Conservation (phyloP, 1,139 yeast genomes). For the Candida mesenterica region DNA sequence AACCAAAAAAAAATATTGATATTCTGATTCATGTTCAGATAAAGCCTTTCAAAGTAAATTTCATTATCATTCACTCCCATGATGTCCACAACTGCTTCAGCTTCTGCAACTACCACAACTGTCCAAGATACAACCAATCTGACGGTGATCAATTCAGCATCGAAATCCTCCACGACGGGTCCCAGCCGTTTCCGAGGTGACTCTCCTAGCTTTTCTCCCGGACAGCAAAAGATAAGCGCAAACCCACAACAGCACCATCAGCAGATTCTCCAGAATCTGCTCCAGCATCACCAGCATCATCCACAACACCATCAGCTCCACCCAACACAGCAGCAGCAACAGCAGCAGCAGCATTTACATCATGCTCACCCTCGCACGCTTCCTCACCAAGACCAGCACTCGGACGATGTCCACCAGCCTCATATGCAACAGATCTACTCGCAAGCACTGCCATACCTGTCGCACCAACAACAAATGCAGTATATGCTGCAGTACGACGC, state of each 20-base stretch:
- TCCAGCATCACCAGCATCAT: slow-evolving; percentile 9
- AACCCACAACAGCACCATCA: slow-evolving; percentile 10
- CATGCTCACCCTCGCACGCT: slow-evolving; percentile 14
- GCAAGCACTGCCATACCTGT: slow-evolving; percentile 21
- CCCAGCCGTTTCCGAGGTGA: slow-evolving; percentile 38
- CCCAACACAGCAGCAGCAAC: slow-evolving; percentile 16
- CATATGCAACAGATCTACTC: slow-evolving; percentile 14
- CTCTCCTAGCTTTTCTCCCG: slow-evolving; percentile 43
- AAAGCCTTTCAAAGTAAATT: too few species aligned
- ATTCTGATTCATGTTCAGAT: not conserved
- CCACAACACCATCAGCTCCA: slow-evolving; percentile 14
- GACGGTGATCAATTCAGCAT: too few species aligned
- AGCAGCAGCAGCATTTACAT: slow-evolving; percentile 12
- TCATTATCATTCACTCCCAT: too few species aligned
- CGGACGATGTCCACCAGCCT: slow-evolving; percentile 15
- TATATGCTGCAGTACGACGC: slow-evolving; percentile 7
- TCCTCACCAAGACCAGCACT: slow-evolving; percentile 19
- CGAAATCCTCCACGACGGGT: slow-evolving; percentile 30
- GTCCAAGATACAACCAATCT: slow-evolving; percentile 13
- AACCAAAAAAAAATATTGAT: not conserved
- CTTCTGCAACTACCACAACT: slow-evolving; percentile 20
- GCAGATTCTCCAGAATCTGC: slow-evolving; percentile 25
- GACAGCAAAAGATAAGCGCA: slow-evolving; percentile 19
- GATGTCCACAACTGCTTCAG: slow-evolving; percentile 9
- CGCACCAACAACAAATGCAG: slow-evolving; percentile 15